Evolutionary conservation across 805 yeast genomes (phyloP), one percentile per base, ranked within the genome.

Genomic region (Schizosaccharomyces octosporus): DNA sequence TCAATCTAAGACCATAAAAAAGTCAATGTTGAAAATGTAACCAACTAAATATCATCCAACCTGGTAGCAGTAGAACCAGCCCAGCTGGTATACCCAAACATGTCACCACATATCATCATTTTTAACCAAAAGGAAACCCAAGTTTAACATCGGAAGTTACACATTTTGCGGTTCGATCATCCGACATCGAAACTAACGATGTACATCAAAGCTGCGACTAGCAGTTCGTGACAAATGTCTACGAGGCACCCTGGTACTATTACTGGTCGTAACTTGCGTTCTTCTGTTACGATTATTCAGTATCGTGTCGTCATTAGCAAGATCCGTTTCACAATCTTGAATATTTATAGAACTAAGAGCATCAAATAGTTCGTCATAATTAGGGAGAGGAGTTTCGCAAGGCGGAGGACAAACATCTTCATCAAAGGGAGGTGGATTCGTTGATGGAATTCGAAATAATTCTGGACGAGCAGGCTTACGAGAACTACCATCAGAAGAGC

Each of bases 401-500:
- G 73, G 69, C 2, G 77, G 77, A 1, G 78, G 74, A 11, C 67
- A 64, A 1, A 68, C 64, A 43, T 74, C 78, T 11, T 74, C 78
- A 54, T 74, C 79, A 64, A 83, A 82, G 4, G 85, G 79, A 1
- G 87, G 87, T 3, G 87, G 87, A 48, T 80, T 80, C 45, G 74
- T 66, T 4, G 81, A 75, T 19, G 84, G 85, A 65, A 75, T 72
- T 60, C 85, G 72, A 9, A 78, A 67, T 24, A 79, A 68, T 66
- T 78, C 76, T 0, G 87, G 85, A 42, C 84, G 57, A n/a, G 2
- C 11, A 45, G 27, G 7, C 11, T 45, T 29, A 29, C 31, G 31
- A 17, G 57, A 29, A 19, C n/a, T 29, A 51, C 32, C 21, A 6
- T 36, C 31, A 17, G 31, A 17, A 17, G 36, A 24, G 11, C 36